Base-by-base conservation (phyloP, 305 asterid species). In the Fraxinus angustifolia region DNA sequence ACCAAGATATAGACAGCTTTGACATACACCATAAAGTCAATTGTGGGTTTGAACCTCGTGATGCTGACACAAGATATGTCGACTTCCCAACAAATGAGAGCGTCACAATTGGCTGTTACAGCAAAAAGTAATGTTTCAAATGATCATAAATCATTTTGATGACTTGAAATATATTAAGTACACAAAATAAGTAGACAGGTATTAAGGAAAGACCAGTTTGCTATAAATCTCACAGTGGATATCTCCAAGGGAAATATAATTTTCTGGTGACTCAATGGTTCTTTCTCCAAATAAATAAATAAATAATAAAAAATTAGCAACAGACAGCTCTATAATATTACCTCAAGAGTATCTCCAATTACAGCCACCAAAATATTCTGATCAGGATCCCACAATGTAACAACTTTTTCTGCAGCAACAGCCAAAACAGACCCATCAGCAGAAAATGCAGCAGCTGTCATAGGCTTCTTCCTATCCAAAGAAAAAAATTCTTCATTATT, bases 331-430 rank as follows among this genome's bases (percentile, higher is more conserved):
- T 74, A 71, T 81, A 81, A 84, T 50, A 48, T 80, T 38, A 96
- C 99, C 93, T 92, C 97, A 77, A 86, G 80, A 78, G 86, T 87
- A 83, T 93, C 94, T 82, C 99, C 99, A 88, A 93, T 88, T 48
- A 93, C 97, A 84, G 94, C 90, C 78, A 96, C 90, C 82, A 96
- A 91, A 65, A 88, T 73, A 85, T 96, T 93, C 88, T 82, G 88
- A 83, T 90, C 93, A 45, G 98, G 98, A 86, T 96, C 98, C 99
- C 99, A 96, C 86, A 94, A 83, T 6, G 99, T 96, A 75, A 96
- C 91, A 53, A 94, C 90, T 73, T 79, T 91, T 80, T 91, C 97
- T 17, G 97, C 99, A 79, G 98, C 96, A 85, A 94, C 93, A 82
- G 98, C 98, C 86, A 94, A 89, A 83, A 96, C 93, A 80, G 98